Evolutionary conservation across 768 basidiomycete species (phyloP).

Genomic region (Boletus insuetus): DNA sequence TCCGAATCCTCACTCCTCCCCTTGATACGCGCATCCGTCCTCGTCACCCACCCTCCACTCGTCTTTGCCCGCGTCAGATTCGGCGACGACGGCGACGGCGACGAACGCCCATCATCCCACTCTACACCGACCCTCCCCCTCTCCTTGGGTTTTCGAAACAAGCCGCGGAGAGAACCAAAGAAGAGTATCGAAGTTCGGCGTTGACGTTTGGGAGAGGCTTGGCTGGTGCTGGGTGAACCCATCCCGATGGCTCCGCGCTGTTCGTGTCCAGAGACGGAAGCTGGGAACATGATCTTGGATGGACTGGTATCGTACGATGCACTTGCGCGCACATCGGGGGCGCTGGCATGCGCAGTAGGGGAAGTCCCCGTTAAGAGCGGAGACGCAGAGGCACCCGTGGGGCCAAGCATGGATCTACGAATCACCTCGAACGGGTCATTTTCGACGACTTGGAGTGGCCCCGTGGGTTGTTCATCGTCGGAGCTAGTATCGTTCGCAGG

Average conservation of each 20-base stretch:
- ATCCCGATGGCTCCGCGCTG: neutral
- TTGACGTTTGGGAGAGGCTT: constrained; percentile 11
- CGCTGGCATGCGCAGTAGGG: neutral
- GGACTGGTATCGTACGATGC: neutral
- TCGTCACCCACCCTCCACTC: constrained; percentile 24
- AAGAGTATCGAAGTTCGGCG: constrained; percentile 22
- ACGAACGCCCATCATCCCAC: constrained; percentile 9
- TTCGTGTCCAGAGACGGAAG: neutral
- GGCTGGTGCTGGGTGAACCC: neutral
- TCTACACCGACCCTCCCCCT: neutral
- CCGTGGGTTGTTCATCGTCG: constrained; percentile 14
- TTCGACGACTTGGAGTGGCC: constrained; percentile 22
- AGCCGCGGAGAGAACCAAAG: constrained; percentile 26
- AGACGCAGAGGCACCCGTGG: neutral
- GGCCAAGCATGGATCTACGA: constrained; percentile 5
- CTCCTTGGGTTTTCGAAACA: constrained; percentile 25
- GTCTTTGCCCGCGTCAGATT: neutral
- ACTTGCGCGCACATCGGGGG: constrained; percentile 1
- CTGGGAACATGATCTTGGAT: neutral
- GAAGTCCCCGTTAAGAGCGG: neutral
- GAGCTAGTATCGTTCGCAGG: constrained; percentile 13
- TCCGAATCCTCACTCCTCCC: constrained; percentile 13
- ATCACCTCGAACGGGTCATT: constrained; percentile 25
- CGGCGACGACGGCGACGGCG: neutral
- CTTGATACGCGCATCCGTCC: constrained; percentile 25